Evolutionary conservation across 495 filamentous ascomycete genomes (phyloP), one percentile per base, ranked within the genome.

Genomic region (Saxophila tyrrhenica): DNA sequence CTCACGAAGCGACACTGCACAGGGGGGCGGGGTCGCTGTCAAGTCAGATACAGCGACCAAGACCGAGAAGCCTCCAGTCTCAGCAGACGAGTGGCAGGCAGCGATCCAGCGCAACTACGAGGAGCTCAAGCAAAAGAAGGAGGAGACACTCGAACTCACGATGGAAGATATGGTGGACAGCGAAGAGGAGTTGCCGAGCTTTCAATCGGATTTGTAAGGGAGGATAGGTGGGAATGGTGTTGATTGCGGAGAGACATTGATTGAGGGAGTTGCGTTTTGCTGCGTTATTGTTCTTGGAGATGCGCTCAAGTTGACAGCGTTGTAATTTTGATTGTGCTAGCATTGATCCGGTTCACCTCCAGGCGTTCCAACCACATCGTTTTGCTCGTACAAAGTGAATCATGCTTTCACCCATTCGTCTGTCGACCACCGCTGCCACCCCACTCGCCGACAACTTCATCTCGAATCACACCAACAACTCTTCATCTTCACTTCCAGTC

Each of bases 81-180:
- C 15, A 5, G 7, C 20, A n/a, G 45, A 48, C 24, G 19, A 48
- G 23, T 50, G 48, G 48, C 48, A 50, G 25, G 48, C n/a, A 24
- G 25, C n/a, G 10, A 50, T 50, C 29, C 48, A 50, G 48, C 15
- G 20, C 5, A 50, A 50, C 48, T 50, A 5, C 25, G 20, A 50
- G 48, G 48, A 50, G 25, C 38, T 50, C 20, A 25, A 39, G 46
- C 15, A 3, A 23, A 8, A 13, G 20, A 29, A 29, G 11, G 20
- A 48, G 46, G 46, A 29, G 23, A 29, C 21, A 11, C 11, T 29
- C 15, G 29, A 38, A 3, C n/a, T 35, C 16, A 39, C 48, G 24
- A 48, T 48, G 45, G 45, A 48, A 9, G 21, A 25, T 25, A 16
- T 17, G 3, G 45, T 11, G 45, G 45, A 48, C 21, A 48, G 45